phyloP scores from a whole-genome alignment of 2,329 filamentous ascomycete species.

The Blumeria hordei region DNA sequence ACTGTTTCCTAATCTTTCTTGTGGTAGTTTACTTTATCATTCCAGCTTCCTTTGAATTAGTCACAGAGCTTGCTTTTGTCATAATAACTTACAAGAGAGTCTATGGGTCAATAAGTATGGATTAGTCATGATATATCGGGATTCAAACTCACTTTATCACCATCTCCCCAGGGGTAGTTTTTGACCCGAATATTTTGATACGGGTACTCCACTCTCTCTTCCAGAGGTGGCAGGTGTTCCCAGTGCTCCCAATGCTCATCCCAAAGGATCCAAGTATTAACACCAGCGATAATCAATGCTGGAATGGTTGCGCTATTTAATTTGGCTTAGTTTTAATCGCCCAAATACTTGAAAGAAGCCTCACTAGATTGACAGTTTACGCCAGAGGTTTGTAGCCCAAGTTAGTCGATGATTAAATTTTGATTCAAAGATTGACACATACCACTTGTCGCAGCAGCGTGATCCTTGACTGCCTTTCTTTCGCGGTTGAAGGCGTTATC shows the following conservation, averaged over 20 bases:
- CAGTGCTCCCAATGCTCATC: slow-evolving; percentile 95
- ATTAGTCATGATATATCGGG: slow-evolving; percentile 2
- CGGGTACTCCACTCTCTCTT: slow-evolving; percentile 79
- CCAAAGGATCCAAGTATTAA: slow-evolving; percentile 84
- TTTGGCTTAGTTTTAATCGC: not conserved
- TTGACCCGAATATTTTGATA: slow-evolving; percentile 96
- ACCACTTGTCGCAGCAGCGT: slow-evolving; percentile 70
- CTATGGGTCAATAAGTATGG: slow-evolving; percentile 17
- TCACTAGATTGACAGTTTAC: slow-evolving; percentile 90
- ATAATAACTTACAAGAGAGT: slow-evolving; percentile 35
- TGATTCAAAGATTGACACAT: slow-evolving; percentile 17
- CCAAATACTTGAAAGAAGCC: slow-evolving; percentile 12
- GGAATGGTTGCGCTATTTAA: slow-evolving; percentile 47
- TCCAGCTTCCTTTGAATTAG: slow-evolving; percentile 46
- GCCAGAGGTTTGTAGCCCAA: slow-evolving; percentile 55
- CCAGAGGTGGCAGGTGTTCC: slow-evolving; percentile 59
- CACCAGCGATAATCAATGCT: slow-evolving; percentile 39
- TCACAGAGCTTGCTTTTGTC: slow-evolving; percentile 4
- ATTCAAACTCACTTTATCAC: slow-evolving; percentile 52
- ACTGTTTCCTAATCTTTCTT: slow-evolving; percentile 22
- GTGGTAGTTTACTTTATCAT: slow-evolving; percentile 87
- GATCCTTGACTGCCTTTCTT: slow-evolving; percentile 70
- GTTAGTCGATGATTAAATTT: not conserved
- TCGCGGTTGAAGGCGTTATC: slow-evolving; percentile 91
- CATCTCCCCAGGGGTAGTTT: slow-evolving; percentile 88